Base-by-base conservation (phyloP, 345 rosid genomes). In the Eucalyptus sp. region DNA sequence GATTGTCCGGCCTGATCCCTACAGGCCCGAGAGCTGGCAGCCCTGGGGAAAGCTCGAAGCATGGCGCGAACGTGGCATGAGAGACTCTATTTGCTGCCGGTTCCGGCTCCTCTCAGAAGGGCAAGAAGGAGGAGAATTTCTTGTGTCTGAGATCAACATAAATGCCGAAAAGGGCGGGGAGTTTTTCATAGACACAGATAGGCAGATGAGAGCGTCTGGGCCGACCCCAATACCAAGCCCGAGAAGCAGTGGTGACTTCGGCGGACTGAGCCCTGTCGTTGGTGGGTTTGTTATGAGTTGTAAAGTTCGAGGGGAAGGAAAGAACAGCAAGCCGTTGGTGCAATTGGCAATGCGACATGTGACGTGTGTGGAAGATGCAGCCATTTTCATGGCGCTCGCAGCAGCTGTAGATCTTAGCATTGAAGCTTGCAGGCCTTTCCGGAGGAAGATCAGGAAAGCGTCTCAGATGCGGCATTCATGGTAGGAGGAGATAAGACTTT, bases 31-130 rank as follows among this genome's bases (percentile, higher is more conserved):
- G 91, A 95, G 97, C 94, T 97, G 99, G 99, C 95, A 95, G 91
- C 99, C 99, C 14, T 97, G 99, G 99, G 99, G 99, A 92, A 97
- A 95, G 94, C 97, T 97, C 3, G 98, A 97, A 91, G 98, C 96
- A 8, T 97, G 99, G 99, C 97, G 98, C 12, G 99, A 97, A 90
- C 98, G 99, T 8, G 97, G 99, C 87, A 91, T 96, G 79, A 94
- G 99, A 91, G 99, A 97, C 92, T 93, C 98, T 2, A 89, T 97
- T 5, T 97, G 99, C 93, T 96, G 97, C 92, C 93, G 97, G 64
- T 97, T 97, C 89, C 97, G 95, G 91, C 95, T 97, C 88, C 90
- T 97, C 50, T 95, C 99, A 2, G 96, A 95, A 89, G 96, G 91
- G 86, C 95, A 95, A 91, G 99, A 96, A 64, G 94, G 93, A 86